These are phyloP conservation scores for Baudoinia panamericana DNA, from an alignment of 495 filamentous ascomycete genomes.

Conservation along the genomic window DNA sequence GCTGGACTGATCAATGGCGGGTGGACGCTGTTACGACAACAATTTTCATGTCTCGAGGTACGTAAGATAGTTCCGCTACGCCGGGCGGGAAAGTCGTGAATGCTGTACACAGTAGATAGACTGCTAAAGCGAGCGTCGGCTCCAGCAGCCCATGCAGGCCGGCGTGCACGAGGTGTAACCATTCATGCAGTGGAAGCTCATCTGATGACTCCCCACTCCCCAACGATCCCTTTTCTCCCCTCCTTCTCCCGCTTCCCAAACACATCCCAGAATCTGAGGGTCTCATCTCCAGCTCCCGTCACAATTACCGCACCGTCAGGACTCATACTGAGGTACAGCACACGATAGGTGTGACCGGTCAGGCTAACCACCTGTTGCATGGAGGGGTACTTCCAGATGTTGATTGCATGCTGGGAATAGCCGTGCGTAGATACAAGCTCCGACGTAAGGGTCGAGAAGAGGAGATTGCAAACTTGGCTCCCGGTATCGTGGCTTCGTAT, in stretches of 20 bases:
- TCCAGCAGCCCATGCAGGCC: too few species aligned
- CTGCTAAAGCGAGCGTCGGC: too few species aligned
- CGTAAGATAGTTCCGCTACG: too few species aligned
- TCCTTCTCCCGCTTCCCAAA: constrained; percentile 53
- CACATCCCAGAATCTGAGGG: constrained; percentile 89
- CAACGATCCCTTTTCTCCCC: constrained; percentile 13
- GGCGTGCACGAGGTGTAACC: too few species aligned
- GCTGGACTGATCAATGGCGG: too few species aligned
- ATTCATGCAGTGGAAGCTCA: too few species aligned
- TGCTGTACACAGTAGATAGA: too few species aligned
- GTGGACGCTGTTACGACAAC: too few species aligned
- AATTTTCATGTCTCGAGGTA: too few species aligned
- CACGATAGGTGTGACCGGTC: constrained; percentile 91
- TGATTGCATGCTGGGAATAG: constrained; percentile 96
- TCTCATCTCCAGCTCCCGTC: constrained; percentile 93
- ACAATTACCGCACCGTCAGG: constrained; percentile 89
- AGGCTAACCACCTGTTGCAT: constrained; percentile 94
- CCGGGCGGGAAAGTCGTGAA: too few species aligned
- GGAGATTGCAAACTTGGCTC: constrained; percentile 91
- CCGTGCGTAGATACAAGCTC: constrained; percentile 96
- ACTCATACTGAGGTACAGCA: constrained; percentile 93
- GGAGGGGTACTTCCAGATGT: constrained; percentile 95
- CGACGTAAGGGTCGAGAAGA: constrained; percentile 90
- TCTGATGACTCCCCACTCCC: constrained; percentile 20
- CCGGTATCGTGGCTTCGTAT: constrained; percentile 54